These are phyloP conservation scores for Geotrichum fermentans DNA, from an alignment of 1,139 yeast species.

Conservation along the genomic window DNA sequence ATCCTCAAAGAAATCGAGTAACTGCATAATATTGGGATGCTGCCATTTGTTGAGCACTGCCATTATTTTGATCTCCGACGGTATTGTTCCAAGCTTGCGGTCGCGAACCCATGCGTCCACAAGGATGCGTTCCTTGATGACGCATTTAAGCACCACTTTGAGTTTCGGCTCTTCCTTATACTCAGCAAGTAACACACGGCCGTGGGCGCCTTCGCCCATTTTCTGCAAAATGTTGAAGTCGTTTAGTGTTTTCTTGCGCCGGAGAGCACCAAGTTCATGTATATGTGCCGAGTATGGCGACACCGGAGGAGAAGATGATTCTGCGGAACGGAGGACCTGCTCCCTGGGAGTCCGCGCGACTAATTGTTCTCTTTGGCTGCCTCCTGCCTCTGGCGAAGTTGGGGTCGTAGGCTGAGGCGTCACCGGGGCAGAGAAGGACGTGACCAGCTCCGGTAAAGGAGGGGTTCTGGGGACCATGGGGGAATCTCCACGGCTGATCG, in stretches of 20 bases:
- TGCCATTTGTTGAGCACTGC: slow-evolving; percentile 62
- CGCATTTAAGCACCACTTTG: slow-evolving; percentile 76
- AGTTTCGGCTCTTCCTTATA: slow-evolving; percentile 59
- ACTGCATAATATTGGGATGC: slow-evolving; percentile 79
- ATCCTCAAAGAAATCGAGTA: slow-evolving; percentile 90
- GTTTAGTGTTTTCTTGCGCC: slow-evolving; percentile 52
- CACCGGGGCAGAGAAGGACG: neutral
- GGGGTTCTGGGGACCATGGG: neutral
- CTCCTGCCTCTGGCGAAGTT: slow-evolving; percentile 2
- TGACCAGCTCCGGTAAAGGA: neutral
- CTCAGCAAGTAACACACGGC: slow-evolving; percentile 78
- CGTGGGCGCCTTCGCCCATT: slow-evolving; percentile 96
- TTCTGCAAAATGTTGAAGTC: slow-evolving; percentile 69
- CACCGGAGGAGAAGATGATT: slow-evolving; percentile 15
- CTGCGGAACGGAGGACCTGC: slow-evolving; percentile 8
- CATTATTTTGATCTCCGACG: slow-evolving; percentile 91
- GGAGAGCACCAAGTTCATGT: slow-evolving; percentile 34
- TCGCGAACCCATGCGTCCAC: slow-evolving; percentile 98
- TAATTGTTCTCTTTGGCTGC: neutral
- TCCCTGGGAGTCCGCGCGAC: slow-evolving; percentile 13
- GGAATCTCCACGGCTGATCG: slow-evolving; percentile 7
- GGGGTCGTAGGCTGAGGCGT: slow-evolving; percentile 2
- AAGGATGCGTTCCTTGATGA: slow-evolving; percentile 83
- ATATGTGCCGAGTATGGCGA: slow-evolving; percentile 21
- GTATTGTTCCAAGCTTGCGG: slow-evolving; percentile 83